Percentiles rank a stretch among this genome's conserved stretches.
These are phyloP conservation scores for Pichia inconspicua DNA, from an alignment of 1,139 yeast species.

Conservation along the genomic window DNA sequence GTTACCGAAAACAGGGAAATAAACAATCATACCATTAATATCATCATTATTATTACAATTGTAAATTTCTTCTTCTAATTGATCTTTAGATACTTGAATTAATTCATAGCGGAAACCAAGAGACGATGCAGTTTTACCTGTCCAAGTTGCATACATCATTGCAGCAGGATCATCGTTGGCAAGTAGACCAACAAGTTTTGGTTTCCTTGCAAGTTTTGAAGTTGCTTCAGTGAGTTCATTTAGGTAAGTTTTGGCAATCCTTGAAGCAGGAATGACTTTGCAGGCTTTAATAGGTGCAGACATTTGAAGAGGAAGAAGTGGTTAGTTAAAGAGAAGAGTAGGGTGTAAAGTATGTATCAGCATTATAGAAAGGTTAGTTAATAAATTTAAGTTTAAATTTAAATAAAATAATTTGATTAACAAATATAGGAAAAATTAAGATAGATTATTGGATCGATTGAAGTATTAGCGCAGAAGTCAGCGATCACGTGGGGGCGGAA, in stretches of 20 bases:
- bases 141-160: conserved; percentile 90
- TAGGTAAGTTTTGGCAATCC: conserved; percentile 73
- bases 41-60: conserved; percentile 70
- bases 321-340: not conserved
- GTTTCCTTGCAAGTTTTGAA: conserved; percentile 41
- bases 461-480: too few species aligned
- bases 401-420: too few species aligned
- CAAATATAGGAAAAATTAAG: too few species aligned
- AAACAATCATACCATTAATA: conserved; percentile 94
- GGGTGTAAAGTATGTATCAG: too few species aligned
- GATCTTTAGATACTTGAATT: conserved; percentile 63
- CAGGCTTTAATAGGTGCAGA: conserved; percentile 17
- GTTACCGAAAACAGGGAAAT: conserved; percentile 94
- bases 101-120: conserved; percentile 82
- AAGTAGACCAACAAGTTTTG: conserved; percentile 79
- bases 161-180: conserved; percentile 97
- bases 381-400: too few species aligned
- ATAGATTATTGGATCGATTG: too few species aligned
- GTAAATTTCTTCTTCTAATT: conserved; percentile 73
- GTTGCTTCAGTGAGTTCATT: conserved; percentile 65
- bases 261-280: conserved; percentile 78
- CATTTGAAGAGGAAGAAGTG: conserved; percentile 1
- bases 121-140: conserved; percentile 80
- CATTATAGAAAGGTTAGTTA: too few species aligned
- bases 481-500: too few species aligned